Evolutionary conservation across 2,329 filamentous ascomycete species (phyloP).

Genomic region (Phoma sp.): DNA sequence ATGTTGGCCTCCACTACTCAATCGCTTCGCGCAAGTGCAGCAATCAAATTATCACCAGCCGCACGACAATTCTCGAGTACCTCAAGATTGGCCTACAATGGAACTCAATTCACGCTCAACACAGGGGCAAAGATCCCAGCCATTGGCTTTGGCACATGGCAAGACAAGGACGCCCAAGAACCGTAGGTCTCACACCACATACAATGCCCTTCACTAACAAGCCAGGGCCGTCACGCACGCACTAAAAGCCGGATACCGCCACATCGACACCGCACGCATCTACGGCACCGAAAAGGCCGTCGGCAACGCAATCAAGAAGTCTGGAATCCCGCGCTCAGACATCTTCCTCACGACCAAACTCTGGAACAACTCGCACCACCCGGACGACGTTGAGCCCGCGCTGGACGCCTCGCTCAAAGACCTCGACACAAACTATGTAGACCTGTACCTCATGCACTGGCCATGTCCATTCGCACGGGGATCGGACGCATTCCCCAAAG

Average conservation of each 20-base stretch:
- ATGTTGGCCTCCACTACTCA: constrained; percentile 29
- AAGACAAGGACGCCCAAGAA: constrained; percentile 41
- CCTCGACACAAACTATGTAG: constrained; percentile 86
- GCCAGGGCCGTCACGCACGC: constrained; percentile 50
- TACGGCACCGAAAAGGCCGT: constrained; percentile 38
- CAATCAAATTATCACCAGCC: constrained; percentile 25
- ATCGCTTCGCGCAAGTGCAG: constrained; percentile 20
- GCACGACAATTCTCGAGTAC: constrained; percentile 21
- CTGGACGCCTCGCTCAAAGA: constrained; percentile 77
- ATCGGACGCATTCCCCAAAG: constrained; percentile 65
- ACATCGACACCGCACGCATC: constrained; percentile 40
- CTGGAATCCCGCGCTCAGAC: constrained; percentile 49
- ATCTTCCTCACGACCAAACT: constrained; percentile 73
- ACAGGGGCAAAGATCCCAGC: constrained; percentile 79
- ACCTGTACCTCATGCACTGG: constrained; percentile 81
- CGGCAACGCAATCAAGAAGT: constrained; percentile 40
- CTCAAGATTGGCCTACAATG: constrained; percentile 44
- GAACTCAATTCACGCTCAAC: constrained; percentile 61
- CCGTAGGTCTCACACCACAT: constrained; percentile 21
- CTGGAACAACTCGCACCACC: constrained; percentile 89
- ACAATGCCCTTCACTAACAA: too few species aligned
- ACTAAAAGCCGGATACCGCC: constrained; percentile 38
- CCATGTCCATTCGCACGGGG: constrained; percentile 82
- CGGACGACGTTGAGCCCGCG: constrained; percentile 68
- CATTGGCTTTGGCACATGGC: constrained; percentile 64